phyloP scores from a whole-genome alignment of 495 filamentous ascomycete genomes.

The Tuber borchii region DNA sequence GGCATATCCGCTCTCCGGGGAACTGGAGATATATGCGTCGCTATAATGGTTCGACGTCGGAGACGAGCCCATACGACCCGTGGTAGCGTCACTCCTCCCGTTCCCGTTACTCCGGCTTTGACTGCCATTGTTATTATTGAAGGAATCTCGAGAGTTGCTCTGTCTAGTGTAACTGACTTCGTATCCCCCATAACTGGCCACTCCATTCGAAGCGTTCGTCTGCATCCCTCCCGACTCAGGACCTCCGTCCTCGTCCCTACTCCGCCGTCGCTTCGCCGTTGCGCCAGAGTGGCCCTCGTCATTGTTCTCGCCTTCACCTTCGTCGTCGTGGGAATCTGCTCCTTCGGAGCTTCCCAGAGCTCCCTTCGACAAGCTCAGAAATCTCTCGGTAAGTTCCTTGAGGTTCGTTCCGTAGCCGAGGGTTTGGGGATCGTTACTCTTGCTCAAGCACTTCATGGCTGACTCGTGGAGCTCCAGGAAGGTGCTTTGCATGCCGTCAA shows the following conservation, averaged over 20 bases:
- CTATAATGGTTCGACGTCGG: slow-evolving; percentile 43
- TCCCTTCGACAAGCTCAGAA: slow-evolving; percentile 48
- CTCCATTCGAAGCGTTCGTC: slow-evolving; percentile 13
- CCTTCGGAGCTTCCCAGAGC: slow-evolving; percentile 44
- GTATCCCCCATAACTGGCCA: slow-evolving; percentile 38
- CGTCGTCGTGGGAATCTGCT: slow-evolving; percentile 39
- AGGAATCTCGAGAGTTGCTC: slow-evolving; percentile 33
- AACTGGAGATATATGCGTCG: slow-evolving; percentile 34
- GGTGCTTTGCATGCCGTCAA: slow-evolving; percentile 66
- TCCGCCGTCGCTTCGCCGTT: slow-evolving; percentile 32
- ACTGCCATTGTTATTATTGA: slow-evolving; percentile 32
- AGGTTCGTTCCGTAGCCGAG: slow-evolving; percentile 42
- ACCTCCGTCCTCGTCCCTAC: slow-evolving; percentile 33
- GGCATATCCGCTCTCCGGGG: slow-evolving; percentile 30
- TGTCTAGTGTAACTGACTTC: slow-evolving; percentile 38
- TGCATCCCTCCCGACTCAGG: slow-evolving; percentile 37
- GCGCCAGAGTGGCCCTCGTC: slow-evolving; percentile 35
- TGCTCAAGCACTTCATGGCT: slow-evolving; percentile 49
- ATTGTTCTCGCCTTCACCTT: slow-evolving; percentile 39
- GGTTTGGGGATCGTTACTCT: slow-evolving; percentile 35
- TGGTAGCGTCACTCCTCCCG: slow-evolving; percentile 37
- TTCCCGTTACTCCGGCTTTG: slow-evolving; percentile 32
- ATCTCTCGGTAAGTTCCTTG: slow-evolving; percentile 46
- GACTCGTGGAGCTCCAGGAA: slow-evolving; percentile 65
- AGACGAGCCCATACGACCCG: slow-evolving; percentile 44